These are phyloP conservation scores for Aspergillus sp. DNA, from an alignment of 2,329 filamentous ascomycete genomes.

Conservation along the genomic window DNA sequence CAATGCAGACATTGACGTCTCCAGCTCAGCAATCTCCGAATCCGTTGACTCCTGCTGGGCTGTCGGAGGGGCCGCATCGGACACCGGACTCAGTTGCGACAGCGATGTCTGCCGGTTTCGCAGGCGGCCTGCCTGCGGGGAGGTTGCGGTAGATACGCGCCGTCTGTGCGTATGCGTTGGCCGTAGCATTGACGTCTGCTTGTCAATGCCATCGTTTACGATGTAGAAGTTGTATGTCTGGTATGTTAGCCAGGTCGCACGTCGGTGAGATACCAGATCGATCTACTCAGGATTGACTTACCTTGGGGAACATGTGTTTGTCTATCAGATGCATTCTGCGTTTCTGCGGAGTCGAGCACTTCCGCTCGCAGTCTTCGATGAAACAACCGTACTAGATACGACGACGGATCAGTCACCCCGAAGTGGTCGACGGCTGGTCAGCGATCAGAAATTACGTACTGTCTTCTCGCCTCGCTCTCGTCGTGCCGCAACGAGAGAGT, in stretches of 20 bases:
- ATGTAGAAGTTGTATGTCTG: slow-evolving; percentile 82
- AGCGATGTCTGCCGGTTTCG: slow-evolving; percentile 30
- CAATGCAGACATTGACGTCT: slow-evolving; percentile 44
- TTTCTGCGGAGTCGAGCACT: slow-evolving; percentile 80
- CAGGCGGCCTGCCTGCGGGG: slow-evolving; percentile 33
- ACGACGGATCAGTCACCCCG: not conserved
- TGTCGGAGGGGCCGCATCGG: slow-evolving; percentile 1
- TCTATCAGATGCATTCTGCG: slow-evolving; percentile 85
- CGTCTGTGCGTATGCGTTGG: slow-evolving; percentile 29
- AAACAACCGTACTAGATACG: slow-evolving; percentile 78
- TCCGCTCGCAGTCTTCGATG: slow-evolving; percentile 79
- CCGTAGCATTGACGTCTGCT: slow-evolving; percentile 72
- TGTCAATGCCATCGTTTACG: slow-evolving; percentile 86
- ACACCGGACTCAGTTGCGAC: slow-evolving; percentile 12
- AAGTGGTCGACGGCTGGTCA: not conserved
- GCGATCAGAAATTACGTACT: slow-evolving; percentile 49
- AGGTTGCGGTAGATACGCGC: slow-evolving; percentile 33
- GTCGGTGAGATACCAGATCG: too few species aligned
- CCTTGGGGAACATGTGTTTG: slow-evolving; percentile 84
- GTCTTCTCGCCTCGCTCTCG: slow-evolving; percentile 83
- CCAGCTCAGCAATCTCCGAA: slow-evolving; percentile 37
- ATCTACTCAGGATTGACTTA: slow-evolving; percentile 16
- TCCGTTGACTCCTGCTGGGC: slow-evolving; percentile 15
- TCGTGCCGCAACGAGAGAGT: slow-evolving; percentile 69
- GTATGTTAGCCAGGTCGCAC: not conserved